Conservation (phyloP, 2,329 filamentous ascomycete genomes). For the Colletotrichum siamense region DNA sequence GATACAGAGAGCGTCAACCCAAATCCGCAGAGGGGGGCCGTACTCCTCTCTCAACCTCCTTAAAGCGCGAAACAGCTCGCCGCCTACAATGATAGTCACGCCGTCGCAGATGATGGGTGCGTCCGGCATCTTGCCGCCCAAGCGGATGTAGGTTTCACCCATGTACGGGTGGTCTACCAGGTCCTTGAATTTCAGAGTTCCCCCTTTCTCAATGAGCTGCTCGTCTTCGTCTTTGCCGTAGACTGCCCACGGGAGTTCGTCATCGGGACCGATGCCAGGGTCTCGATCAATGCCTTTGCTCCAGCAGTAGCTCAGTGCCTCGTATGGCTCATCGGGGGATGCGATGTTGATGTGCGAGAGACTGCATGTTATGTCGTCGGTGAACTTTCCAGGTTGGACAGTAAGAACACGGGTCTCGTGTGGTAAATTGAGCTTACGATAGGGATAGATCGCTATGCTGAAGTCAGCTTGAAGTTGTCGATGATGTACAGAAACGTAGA, state of each 20-base stretch:
- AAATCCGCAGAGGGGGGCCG: neutral
- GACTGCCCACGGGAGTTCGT: neutral
- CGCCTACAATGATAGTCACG: neutral
- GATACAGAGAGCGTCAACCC: slow-evolving; percentile 22
- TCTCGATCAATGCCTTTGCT: slow-evolving; percentile 6
- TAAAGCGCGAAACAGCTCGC: slow-evolving; percentile 13
- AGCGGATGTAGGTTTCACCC: neutral
- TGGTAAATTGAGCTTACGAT: neutral
- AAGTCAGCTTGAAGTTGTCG: neutral
- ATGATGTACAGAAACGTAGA: neutral
- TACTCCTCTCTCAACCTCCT: neutral
- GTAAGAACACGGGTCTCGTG: slow-evolving; percentile 13
- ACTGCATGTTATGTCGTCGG: neutral
- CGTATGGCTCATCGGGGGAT: slow-evolving; percentile 14
- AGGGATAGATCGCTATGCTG: slow-evolving; percentile 2
- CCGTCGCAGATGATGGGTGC: slow-evolving; percentile 8
- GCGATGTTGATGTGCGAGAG: neutral
- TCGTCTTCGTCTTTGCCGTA: neutral
- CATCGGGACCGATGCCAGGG: neutral
- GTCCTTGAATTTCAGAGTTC: slow-evolving; percentile 10
- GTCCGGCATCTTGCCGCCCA: slow-evolving; percentile 9
- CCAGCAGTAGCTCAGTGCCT: slow-evolving; percentile 29
- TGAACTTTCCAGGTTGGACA: slow-evolving; percentile 1
- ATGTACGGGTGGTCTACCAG: slow-evolving; percentile 26
- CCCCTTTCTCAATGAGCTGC: neutral